Evolutionary conservation across 495 filamentous ascomycete species (phyloP), one percentile per base, ranked within the genome.

Genomic region (Hypoxylon subgilvum): DNA sequence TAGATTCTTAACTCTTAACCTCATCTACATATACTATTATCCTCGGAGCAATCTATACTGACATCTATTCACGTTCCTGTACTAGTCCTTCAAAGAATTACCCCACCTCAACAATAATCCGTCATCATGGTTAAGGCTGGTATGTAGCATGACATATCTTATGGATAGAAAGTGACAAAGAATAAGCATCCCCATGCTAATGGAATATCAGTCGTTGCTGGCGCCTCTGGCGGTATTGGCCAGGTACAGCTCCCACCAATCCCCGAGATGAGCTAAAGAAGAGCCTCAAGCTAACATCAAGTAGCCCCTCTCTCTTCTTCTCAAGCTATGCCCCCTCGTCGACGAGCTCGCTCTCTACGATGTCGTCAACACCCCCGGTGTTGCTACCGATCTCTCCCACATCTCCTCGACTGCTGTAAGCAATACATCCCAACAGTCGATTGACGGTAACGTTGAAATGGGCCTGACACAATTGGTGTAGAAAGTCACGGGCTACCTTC

Each of bases 361-460:
- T 93, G 91, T 97, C 56, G 94, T 97, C 73, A 96, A 97, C 82
- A 95, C 92, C 35, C 93, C 92, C 56, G 94, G 94, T 73, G 94
- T 98, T 52, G 86, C 93, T 34, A 86, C 94, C 55, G 94, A 98
- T 71, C 86, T 98, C 45, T 96, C 94, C 45, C 94, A 98, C 78
- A 97, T 98, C 78, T 96, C 94, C 35, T 89, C 91, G 31, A 82
- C 84, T 46, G 94, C 95, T 62, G 92, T 97, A 84, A 63, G 90
- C 52, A 40, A 60, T 53, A 43, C 18, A 44, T 18, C 13, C 31
- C n/a, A 19, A 30, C n/a, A 31, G 6, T 27, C 62, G 3, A 41
- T 27, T n/a, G n/a, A 28, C 28, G 6, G 6, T 32, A 39, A 30
- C 31, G 14, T 9, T n/a, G 34, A 47, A 52, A 42, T 9, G n/a